Conservation (phyloP, 192 early-diverging fungal species). For the Pecoramyces ruminantium region DNA sequence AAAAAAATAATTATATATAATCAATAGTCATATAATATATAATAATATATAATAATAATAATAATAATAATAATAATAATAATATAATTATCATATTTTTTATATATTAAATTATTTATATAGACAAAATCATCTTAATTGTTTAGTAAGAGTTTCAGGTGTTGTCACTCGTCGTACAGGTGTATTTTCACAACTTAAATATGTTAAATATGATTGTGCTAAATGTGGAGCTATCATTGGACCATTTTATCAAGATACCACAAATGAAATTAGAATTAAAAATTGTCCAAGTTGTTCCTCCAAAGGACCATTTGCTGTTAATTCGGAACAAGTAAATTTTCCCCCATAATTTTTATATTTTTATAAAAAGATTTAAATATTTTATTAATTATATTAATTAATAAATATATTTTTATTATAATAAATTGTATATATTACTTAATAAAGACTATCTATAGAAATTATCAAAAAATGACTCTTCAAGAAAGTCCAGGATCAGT, state of each 20-base stretch:
- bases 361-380: no score
- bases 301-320: constrained; percentile 77
- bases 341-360: no score
- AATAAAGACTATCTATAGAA: constrained; percentile 73
- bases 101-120: no score
- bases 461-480: constrained; percentile 89
- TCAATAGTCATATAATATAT: no score
- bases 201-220: constrained; percentile 85
- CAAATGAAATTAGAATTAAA: constrained; percentile 64
- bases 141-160: constrained; percentile 74
- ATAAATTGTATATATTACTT: no score
- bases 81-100: no score
- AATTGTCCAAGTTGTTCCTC: constrained; percentile 78
- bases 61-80: no score
- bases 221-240: constrained; percentile 84
- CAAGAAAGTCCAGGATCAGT: constrained; percentile 94
- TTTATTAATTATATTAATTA: no score
- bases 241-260: constrained; percentile 84
- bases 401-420: no score
- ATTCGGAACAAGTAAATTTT: constrained; percentile 66
- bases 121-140: constrained; percentile 82
- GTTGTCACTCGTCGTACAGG: constrained; percentile 84
- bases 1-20: no score
- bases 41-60: no score
- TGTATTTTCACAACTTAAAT: constrained; percentile 94